Evolutionary conservation across 371 early-diverging fungal species (phyloP), one percentile per base, ranked within the genome.

Genomic region (Mucor mucedo): DNA sequence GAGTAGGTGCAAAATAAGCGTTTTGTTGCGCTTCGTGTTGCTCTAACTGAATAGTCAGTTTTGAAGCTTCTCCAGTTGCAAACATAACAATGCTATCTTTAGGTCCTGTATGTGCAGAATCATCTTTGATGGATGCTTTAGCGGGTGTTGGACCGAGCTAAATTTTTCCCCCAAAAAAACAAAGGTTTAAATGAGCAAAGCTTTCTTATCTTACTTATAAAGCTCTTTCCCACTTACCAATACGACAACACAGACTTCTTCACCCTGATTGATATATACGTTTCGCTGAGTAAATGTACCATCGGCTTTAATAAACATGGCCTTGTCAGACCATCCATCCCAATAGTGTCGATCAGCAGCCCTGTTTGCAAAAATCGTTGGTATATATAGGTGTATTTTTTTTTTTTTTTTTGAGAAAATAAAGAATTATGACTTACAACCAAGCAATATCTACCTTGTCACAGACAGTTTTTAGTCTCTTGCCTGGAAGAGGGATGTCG

Each of bases 101-200:
- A 7, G 72, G 70, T 35, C 76, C 79, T 11, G 72, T 41, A 52
- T 75, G 75, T 27, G 75, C 68, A 35, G 29, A 7, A 42, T 77
- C 70, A 40, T 68, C 62, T 45, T 65, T 62, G 32, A 73, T 62
- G 5, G 69, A 60, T 4, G 75, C 71, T 35, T 62, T 66, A 13
- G 72, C 76, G 8, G 75, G 78, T 32, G 61, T 75, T 11, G 78
- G 78, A 28, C 71, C 76, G 47, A 78, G 73, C 76, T 77, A 54
- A 41, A 30, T 21, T n/a, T n/a, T n/a, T n/a, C 21, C 21, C 21
- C 21, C 21, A 0, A 42, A 4, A 63, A 44, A 14, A 38, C 7
- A 13, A 39, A 16, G 39, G 39, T 21, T 21, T 21, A 21, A 21
- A 21, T 21, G 21, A 21, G 21, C 21, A 21, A 21, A 21, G 1